A percentile compares a stretch with the other conserved stretches of the same genome.
Conservation (phyloP, 768 basidiomycete genomes). For the Pisolithus microcarpus region DNA sequence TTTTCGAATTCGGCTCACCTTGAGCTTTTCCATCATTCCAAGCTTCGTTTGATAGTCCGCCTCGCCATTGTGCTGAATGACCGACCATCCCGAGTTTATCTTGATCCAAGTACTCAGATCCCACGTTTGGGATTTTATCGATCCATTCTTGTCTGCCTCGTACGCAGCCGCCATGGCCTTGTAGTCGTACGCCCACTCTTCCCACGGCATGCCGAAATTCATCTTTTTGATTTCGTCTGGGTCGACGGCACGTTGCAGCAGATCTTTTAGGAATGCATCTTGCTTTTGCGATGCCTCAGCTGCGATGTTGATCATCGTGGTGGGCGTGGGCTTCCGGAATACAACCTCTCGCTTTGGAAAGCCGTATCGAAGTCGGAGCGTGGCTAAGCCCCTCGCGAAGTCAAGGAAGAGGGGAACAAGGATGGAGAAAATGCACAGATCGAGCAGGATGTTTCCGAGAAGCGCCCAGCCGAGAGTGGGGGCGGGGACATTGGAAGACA, state of each 20-base stretch:
- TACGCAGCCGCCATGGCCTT: slow-evolving; percentile 21
- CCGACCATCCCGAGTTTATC: slow-evolving; percentile 20
- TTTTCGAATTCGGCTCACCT: slow-evolving; percentile 9
- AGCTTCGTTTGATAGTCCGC: slow-evolving; percentile 11
- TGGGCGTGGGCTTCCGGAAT: slow-evolving; percentile 24
- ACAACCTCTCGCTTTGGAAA: slow-evolving; percentile 23
- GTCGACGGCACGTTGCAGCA: slow-evolving; percentile 23
- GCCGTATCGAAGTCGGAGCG: slow-evolving; percentile 21
- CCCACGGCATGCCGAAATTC: slow-evolving; percentile 25
- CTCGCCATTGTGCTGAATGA: slow-evolving; percentile 23
- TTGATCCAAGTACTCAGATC: slow-evolving; percentile 29
- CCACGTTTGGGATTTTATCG: slow-evolving; percentile 19
- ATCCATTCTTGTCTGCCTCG: slow-evolving; percentile 15
- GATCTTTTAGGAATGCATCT: slow-evolving; percentile 17
- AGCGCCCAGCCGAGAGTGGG: slow-evolving; percentile 12
- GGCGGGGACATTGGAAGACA: slow-evolving; percentile 9
- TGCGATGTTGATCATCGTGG: slow-evolving; percentile 20
- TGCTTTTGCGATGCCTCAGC: slow-evolving; percentile 21
- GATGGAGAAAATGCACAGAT: slow-evolving; percentile 20
- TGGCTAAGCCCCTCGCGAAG: slow-evolving; percentile 14
- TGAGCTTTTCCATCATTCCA: slow-evolving; percentile 26
- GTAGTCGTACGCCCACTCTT: slow-evolving; percentile 27
- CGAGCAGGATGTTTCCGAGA: slow-evolving; percentile 19
- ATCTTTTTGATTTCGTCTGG: slow-evolving; percentile 21
- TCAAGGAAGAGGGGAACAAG: slow-evolving; percentile 19